Base-by-base conservation (phyloP, 2,329 filamentous ascomycete species). In the Cladophialophora bantiana region DNA sequence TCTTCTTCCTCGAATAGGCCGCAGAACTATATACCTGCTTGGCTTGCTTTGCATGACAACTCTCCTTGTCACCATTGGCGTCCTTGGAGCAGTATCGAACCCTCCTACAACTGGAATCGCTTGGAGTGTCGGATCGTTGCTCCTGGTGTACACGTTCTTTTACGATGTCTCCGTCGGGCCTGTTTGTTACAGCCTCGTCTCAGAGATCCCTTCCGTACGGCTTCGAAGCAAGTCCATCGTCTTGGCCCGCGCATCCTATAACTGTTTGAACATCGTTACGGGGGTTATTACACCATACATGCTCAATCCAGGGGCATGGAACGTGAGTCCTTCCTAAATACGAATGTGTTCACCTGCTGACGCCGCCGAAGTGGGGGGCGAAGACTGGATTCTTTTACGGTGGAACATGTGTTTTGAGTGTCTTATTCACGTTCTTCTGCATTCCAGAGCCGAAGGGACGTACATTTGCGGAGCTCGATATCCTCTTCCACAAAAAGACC, bases 381-480 rank as follows among this genome's bases (percentile, higher is more conserved):
- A 63, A 55, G 36, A 38, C 59, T 4, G 59, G 48, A 42, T 64
- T 62, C 38, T 95, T 95, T 82, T 92, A 92, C 90, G 89, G 87
- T 12, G 90, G 89, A 0, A 88, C 92, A 64, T 94, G 91, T 79
- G 91, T 93, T 79, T 78, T 88, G 61, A 94, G 91, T 80, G 87
- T 93, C 73, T 79, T 95, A 12, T 96, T 94, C 79, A 89, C 89
- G 0, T 94, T 88, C 75, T 93, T 93, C 82, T 85, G 90, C 12
- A 82, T 94, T 0, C 93, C 93, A 0, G 93, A 96, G 76, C 92
- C 93, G 0, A 82, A 82, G 70, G 76, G 74, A 9, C 73, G 79
- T 9, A 80, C 78, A 0, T 80, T 77, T 66, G 78, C 72, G 5
- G 80, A 81, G 69, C 70, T 82, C 31, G 80, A 82, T 69, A 70